These are phyloP conservation scores for Micromonas pusilla DNA, from an alignment of 139 green algal genomes.

Conservation along the genomic window DNA sequence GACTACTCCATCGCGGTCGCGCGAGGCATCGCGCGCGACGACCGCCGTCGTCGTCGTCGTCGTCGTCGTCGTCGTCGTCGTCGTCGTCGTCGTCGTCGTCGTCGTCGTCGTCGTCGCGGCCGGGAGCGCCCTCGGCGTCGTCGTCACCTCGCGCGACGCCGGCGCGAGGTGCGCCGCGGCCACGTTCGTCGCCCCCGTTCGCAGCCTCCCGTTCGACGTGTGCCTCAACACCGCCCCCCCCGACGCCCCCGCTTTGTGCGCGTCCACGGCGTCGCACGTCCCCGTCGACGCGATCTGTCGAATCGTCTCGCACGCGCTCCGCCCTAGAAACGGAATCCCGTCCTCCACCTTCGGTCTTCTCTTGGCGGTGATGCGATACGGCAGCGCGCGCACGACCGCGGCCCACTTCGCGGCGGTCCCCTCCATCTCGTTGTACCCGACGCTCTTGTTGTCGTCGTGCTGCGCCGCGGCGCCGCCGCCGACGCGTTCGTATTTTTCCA, in stretches of 20 bases:
- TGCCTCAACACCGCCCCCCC: neutral
- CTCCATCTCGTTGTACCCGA: too few relatives aligned
- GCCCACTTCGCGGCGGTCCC: too few relatives aligned
- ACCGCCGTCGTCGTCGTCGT: neutral
- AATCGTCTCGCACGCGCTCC: neutral
- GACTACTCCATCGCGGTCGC: too few relatives aligned
- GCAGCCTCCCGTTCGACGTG: neutral
- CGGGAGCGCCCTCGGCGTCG: too few relatives aligned
- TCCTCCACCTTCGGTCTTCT: neutral
- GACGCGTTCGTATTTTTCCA: neutral
- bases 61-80: neutral
- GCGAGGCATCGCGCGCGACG: neutral
- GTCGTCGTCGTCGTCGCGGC: too few relatives aligned
- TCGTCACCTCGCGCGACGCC: too few relatives aligned
- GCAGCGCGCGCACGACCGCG: too few relatives aligned
- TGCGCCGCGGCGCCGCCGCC: neutral
- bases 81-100: neutral
- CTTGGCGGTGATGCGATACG: too few relatives aligned
- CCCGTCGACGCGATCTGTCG: neutral
- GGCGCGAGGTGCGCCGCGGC: too few relatives aligned
- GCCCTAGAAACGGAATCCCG: neutral
- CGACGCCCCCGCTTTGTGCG: too few relatives aligned
- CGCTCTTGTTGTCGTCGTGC: too few relatives aligned
- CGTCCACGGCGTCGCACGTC: neutral
- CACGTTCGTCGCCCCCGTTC: neutral